phyloP scores from a whole-genome alignment of 2,329 filamentous ascomycete species.

The Aspergillus versicolor region DNA sequence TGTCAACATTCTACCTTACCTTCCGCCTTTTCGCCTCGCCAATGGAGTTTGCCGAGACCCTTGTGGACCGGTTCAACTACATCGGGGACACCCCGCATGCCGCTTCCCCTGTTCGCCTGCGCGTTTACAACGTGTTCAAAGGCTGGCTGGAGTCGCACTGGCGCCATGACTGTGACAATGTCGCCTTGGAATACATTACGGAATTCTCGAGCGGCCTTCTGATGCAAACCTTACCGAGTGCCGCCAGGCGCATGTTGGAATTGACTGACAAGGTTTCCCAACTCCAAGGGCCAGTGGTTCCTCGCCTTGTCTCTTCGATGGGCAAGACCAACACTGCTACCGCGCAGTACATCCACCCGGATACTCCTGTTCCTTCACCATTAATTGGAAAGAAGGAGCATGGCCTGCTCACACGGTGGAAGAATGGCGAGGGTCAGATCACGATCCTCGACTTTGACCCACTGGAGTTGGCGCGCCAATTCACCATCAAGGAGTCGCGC shows the following conservation, averaged over 20 bases:
- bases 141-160: slow-evolving; percentile 97
- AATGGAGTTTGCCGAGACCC: slow-evolving; percentile 69
- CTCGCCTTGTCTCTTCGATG: slow-evolving; percentile 79
- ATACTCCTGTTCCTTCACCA: slow-evolving; percentile 69
- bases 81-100: slow-evolving; percentile 74
- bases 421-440: slow-evolving; percentile 66
- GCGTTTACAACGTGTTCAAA: slow-evolving; percentile 96
- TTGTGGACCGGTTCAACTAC: slow-evolving; percentile 93
- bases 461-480: slow-evolving; percentile 83
- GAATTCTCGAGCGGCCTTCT: slow-evolving; percentile 77
- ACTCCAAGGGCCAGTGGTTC: slow-evolving; percentile 72
- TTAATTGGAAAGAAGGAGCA: slow-evolving; percentile 74
- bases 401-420: slow-evolving; percentile 70
- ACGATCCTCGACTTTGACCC: slow-evolving; percentile 88
- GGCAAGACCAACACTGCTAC: slow-evolving; percentile 81
- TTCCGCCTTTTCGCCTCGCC: slow-evolving; percentile 92
- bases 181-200: slow-evolving; percentile 72
- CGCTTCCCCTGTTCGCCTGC: slow-evolving; percentile 76
- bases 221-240: slow-evolving; percentile 66
- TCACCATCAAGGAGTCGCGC: slow-evolving; percentile 87
- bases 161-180: slow-evolving; percentile 76
- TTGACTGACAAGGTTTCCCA: slow-evolving; percentile 75
- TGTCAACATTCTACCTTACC: slow-evolving; percentile 92
- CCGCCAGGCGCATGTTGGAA: slow-evolving; percentile 77
- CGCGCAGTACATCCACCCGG: slow-evolving; percentile 67